phyloP scores from a whole-genome alignment of 208 protist genomes.

The Trypanosoma brucei region DNA sequence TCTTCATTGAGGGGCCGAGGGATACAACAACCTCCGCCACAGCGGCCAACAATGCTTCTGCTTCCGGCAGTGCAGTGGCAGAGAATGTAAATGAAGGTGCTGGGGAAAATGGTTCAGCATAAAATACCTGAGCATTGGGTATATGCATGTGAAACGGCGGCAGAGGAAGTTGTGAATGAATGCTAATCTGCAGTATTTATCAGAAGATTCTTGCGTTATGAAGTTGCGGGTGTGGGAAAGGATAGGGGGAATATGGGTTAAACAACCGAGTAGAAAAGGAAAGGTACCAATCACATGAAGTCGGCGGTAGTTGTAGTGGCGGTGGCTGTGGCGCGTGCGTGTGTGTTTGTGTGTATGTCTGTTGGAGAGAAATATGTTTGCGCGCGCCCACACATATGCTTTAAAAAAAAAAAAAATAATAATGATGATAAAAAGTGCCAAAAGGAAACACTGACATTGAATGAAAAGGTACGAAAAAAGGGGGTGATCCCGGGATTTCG shows the following conservation, averaged over 20 bases:
- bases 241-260: background rate
- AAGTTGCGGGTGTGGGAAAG: background rate
- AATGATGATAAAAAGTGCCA: too few relatives aligned
- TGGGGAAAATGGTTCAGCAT: background rate
- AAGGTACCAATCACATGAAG: too few relatives aligned
- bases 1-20: conserved; percentile 78
- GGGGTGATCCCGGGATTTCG: too few relatives aligned
- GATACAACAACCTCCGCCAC: conserved; percentile 3
- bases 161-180: background rate
- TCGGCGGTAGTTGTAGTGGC: too few relatives aligned
- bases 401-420: too few relatives aligned
- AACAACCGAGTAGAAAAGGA: too few relatives aligned
- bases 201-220: background rate
- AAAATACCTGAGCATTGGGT: background rate
- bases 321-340: too few relatives aligned
- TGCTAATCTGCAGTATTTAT: background rate
- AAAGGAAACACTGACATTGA: too few relatives aligned
- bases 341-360: too few relatives aligned
- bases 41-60: background rate
- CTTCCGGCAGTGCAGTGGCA: background rate
- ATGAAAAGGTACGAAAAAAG: too few relatives aligned
- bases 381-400: too few relatives aligned
- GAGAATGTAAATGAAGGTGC: background rate
- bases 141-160: background rate
- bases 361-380: too few relatives aligned